Percentiles rank a stretch among this genome's conserved stretches.
Evolutionary conservation across 331 rosid genomes (phyloP).

Genomic region (Rhamnella rubrinervis): DNA sequence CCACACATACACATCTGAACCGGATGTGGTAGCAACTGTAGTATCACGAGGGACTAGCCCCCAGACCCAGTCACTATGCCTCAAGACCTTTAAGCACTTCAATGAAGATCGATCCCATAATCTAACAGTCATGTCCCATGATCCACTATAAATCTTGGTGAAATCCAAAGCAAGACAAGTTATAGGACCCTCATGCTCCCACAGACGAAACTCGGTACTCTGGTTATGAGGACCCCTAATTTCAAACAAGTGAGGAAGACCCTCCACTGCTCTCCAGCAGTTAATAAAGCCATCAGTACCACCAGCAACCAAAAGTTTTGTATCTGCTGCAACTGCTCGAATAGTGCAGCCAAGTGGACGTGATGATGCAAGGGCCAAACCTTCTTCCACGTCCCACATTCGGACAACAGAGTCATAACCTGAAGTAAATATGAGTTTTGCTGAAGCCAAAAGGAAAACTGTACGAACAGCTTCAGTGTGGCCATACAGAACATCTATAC

Average conservation of each 20-base stretch:
- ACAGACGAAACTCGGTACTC: constrained; percentile 64
- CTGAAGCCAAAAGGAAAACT: constrained; percentile 74
- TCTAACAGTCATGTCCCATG: constrained; percentile 95
- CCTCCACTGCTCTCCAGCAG: constrained; percentile 87
- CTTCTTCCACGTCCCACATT: constrained; percentile 93
- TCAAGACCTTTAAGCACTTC: constrained; percentile 57
- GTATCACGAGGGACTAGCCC: constrained; percentile 73
- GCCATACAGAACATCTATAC: constrained; percentile 74
- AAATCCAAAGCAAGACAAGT: constrained; percentile 87
- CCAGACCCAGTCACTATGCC: constrained; percentile 96
- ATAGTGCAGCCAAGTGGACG: constrained; percentile 83
- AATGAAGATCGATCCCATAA: constrained; percentile 78
- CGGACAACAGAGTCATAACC: constrained; percentile 88
- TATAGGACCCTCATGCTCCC: constrained; percentile 94
- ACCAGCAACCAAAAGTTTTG: constrained; percentile 67
- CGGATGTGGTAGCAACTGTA: constrained; percentile 68
- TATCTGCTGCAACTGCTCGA: constrained; percentile 89
- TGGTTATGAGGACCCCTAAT: constrained; percentile 52
- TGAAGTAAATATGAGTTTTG: constrained; percentile 78
- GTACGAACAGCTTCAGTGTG: constrained; percentile 83
- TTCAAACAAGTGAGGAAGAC: constrained; percentile 67
- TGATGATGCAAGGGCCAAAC: constrained; percentile 73
- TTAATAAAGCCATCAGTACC: constrained; percentile 91
- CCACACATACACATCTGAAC: constrained; percentile 89
- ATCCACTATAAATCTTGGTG: constrained; percentile 86